A percentile compares a stretch with the other conserved stretches of the same genome.
Evolutionary conservation across 305 asterid species (phyloP).

Genomic region (Fraxinus sp.): DNA sequence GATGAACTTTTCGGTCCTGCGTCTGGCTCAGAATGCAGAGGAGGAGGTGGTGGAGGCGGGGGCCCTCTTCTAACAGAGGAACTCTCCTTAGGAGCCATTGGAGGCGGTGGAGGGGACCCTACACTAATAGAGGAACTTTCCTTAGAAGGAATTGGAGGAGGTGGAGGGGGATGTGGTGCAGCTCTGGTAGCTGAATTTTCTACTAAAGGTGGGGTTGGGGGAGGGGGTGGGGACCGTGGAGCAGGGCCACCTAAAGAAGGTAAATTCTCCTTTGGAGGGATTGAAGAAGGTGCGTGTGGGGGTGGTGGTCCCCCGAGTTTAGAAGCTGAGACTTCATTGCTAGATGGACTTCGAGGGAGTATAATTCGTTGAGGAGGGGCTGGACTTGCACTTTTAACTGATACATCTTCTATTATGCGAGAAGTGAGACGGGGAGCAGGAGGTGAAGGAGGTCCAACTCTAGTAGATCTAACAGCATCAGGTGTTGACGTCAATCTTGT

Average conservation of each 20-base stretch:
- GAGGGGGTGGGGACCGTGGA: slow-evolving; percentile 22
- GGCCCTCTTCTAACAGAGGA: slow-evolving; percentile 34
- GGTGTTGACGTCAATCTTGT: slow-evolving; percentile 10
- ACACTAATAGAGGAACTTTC: slow-evolving; percentile 36
- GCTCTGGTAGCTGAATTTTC: slow-evolving; percentile 25
- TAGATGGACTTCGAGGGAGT: slow-evolving; percentile 14
- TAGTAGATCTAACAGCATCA: slow-evolving; percentile 17
- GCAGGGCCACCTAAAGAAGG: slow-evolving; percentile 4
- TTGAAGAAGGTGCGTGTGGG: slow-evolving; percentile 34
- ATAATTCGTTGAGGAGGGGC: slow-evolving; percentile 15
- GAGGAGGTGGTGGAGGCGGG: slow-evolving; percentile 36
- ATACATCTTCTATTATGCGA: slow-evolving; percentile 20
- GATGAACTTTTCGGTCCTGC: slow-evolving; percentile 22
- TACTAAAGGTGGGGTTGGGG: slow-evolving; percentile 33
- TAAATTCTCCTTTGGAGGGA: slow-evolving; percentile 28
- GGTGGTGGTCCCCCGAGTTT: slow-evolving; percentile 34
- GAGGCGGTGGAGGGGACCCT: slow-evolving; percentile 35
- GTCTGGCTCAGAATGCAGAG: slow-evolving; percentile 22
- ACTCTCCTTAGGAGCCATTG: slow-evolving; percentile 28
- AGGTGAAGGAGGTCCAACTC: slow-evolving; percentile 23
- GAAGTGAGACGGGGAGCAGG: slow-evolving; percentile 27
- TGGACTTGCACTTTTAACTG: slow-evolving; percentile 26
- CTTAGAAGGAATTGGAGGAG: slow-evolving; percentile 31
- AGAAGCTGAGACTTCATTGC: slow-evolving; percentile 30
- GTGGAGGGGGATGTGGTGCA: slow-evolving; percentile 34